Evolutionary conservation across 371 early-diverging fungal genomes (phyloP), one percentile per base, ranked within the genome.

Genomic region (Mucor velutinosus): DNA sequence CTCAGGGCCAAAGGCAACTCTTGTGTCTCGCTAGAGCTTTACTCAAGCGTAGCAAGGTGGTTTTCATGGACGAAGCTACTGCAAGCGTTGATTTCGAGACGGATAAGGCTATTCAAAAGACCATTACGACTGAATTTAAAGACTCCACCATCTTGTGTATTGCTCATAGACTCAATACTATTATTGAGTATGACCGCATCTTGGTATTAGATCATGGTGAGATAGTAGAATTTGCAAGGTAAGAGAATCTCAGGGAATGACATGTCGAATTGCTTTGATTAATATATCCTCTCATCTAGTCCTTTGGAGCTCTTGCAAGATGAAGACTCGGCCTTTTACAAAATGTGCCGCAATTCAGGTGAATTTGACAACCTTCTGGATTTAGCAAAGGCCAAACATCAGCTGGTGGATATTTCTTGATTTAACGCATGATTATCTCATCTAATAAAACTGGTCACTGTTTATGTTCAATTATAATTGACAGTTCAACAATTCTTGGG

Each of bases 1-100:
- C 89, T 17, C 90, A 93, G 35, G 97, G 97, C 8, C 92, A 96
- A 70, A 82, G 90, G 21, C 96, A 96, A 75, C 75, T 95, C 58
- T 75, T 97, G 47, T 89, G 92, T 25, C 78, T 96, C 43, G 92
- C 93, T 3, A 87, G 95, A 56, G 94, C 95, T 8, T 72, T 95
- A 58, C 72, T 95, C 15, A 79, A 76, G 32, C 64, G 75, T 8
- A 70, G 73, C 15, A 79, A 75, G 33, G 80, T 92, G 29, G 71
- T 91, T 29, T 27, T 87, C 2, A 80, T 89, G 83, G 89, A 89
- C 57, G 87, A 89, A 64, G 78, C 82, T 57, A 81, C 84, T 27
- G 79, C 91, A 14, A 87, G 78, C 70, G 85, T 93, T 6, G 94
- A 94, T 70, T 85, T 82, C 58, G 82, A 77, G 21, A 86, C 89